phyloP scores from a whole-genome alignment of 805 yeast species.

The Lachancea lanzarotensis region DNA sequence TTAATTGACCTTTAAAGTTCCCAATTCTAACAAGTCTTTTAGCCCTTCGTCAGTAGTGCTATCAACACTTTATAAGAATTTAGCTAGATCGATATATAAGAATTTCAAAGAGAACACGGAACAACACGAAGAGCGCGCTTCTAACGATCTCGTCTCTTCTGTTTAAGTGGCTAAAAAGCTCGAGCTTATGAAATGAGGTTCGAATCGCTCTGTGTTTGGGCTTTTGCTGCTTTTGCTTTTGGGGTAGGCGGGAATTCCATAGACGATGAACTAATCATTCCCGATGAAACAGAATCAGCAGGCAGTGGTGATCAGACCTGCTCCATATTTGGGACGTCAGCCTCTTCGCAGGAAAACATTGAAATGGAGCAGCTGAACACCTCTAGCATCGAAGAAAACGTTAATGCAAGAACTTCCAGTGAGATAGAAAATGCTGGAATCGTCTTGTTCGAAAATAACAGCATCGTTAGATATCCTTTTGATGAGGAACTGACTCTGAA shows the following conservation, averaged over 20 bases:
- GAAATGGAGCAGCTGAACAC: neutral
- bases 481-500: slow-evolving; percentile 54
- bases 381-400: neutral
- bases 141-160: too few species aligned
- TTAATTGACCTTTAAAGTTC: neutral
- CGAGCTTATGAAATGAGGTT: slow-evolving; percentile 4
- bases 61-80: neutral
- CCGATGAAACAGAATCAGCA: slow-evolving; percentile 5
- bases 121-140: too few species aligned
- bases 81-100: neutral
- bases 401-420: too few species aligned
- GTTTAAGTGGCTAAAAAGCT: neutral
- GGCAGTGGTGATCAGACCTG: slow-evolving; percentile 4
- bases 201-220: neutral
- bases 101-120: neutral
- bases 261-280: slow-evolving; percentile 6
- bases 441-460: neutral
- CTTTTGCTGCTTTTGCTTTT: neutral
- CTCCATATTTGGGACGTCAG: neutral
- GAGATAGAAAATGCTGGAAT: too few species aligned
- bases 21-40: neutral
- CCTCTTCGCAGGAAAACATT: neutral
- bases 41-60: neutral
- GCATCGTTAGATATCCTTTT: slow-evolving; percentile 38
- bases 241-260: neutral